These are phyloP conservation scores for Silene conica DNA, from an alignment of 148 eudicot species.

Conservation along the genomic window DNA sequence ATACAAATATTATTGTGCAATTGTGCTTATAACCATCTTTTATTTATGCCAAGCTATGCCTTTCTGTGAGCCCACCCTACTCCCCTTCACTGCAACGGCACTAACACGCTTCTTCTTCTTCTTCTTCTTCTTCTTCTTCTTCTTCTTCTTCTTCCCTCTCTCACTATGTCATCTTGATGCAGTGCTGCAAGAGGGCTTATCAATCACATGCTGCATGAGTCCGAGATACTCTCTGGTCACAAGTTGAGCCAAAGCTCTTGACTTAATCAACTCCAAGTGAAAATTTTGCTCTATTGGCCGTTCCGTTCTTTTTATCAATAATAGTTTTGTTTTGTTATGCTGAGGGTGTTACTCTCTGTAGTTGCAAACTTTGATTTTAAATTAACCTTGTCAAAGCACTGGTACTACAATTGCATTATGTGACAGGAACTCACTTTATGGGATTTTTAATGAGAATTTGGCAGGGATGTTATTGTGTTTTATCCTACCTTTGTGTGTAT, in stretches of 20 bases:
- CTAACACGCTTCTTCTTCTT: background rate
- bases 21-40: background rate
- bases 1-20: background rate
- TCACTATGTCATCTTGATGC: slow-evolving; percentile 17
- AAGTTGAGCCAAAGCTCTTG: slow-evolving; percentile 26
- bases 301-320: background rate
- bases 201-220: slow-evolving; percentile 38
- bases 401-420: background rate
- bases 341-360: background rate
- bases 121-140: background rate
- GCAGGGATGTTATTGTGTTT: background rate
- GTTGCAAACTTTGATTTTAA: slow-evolving; percentile 2
- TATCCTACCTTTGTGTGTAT: background rate
- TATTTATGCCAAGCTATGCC: background rate
- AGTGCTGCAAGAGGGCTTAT: slow-evolving; percentile 49
- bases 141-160: background rate
- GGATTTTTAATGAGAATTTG: background rate
- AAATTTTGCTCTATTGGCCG: slow-evolving; percentile 9
- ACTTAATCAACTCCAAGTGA: slow-evolving; percentile 16
- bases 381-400: background rate
- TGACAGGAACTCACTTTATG: background rate
- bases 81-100: background rate
- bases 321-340: background rate
- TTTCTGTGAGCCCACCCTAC: background rate
- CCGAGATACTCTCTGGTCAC: slow-evolving; percentile 38